phyloP scores from a whole-genome alignment of 2,329 filamentous ascomycete genomes.

The Diaporthe sp. region DNA sequence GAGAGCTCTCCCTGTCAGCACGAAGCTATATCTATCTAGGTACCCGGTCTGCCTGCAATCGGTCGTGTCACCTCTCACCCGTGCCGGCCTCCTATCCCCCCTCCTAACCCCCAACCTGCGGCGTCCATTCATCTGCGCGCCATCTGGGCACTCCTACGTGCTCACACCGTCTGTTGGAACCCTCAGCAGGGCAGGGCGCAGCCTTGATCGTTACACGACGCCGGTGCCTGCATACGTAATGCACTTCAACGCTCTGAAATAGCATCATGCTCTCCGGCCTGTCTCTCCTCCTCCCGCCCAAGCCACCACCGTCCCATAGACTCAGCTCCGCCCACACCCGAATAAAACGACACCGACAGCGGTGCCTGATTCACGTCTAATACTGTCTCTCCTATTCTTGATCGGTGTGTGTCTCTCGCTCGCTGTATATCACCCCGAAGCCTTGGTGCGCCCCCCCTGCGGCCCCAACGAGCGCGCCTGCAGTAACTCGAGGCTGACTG shows the following conservation, averaged over 20 bases:
- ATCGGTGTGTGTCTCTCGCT: constrained; percentile 19
- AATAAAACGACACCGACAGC: constrained; percentile 35
- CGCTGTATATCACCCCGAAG: constrained; percentile 13
- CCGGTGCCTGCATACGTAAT: constrained; percentile 38
- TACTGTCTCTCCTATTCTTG: not conserved
- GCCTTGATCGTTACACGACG: constrained; percentile 30
- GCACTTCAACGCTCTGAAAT: constrained; percentile 35
- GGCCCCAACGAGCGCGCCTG: not conserved
- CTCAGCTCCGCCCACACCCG: constrained; percentile 37
- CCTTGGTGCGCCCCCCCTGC: constrained; percentile 16
- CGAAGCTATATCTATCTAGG: constrained; percentile 22
- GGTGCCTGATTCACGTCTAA: constrained; percentile 24
- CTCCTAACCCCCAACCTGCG: constrained; percentile 6
- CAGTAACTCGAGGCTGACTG: constrained; percentile 31
- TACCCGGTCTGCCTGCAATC: constrained; percentile 27
- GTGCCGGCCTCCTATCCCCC: constrained; percentile 32
- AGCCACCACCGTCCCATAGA: constrained; percentile 38
- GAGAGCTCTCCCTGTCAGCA: constrained; percentile 34
- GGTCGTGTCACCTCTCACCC: constrained; percentile 33
- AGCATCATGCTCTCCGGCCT: constrained; percentile 40
- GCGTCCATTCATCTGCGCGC: constrained; percentile 21
- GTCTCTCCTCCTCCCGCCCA: constrained; percentile 37
- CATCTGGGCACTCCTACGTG: not conserved
- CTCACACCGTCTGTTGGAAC: constrained; percentile 5
- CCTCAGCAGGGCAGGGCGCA: constrained; percentile 27